Percentiles rank a stretch among this genome's conserved stretches.
phyloP scores from a whole-genome alignment of 495 filamentous ascomycete genomes.

The Halenospora varia region DNA sequence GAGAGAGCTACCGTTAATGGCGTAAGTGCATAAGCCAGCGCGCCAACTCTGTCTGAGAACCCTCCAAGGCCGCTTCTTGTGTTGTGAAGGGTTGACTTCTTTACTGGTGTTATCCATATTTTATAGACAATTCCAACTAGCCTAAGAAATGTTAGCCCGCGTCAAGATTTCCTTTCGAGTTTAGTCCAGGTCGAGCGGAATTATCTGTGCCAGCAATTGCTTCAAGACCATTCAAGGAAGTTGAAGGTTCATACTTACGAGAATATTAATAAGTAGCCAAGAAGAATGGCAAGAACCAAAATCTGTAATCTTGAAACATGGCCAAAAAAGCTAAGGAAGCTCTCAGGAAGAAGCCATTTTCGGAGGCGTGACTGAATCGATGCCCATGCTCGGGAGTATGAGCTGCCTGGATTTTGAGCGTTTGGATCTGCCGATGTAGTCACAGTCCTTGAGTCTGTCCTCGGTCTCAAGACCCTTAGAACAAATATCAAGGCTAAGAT shows the following conservation, averaged over 20 bases:
- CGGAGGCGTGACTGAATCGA: slow-evolving; percentile 1
- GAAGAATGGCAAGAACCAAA: slow-evolving; percentile 44
- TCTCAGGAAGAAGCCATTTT: slow-evolving; percentile 17
- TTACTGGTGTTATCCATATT: slow-evolving; percentile 57
- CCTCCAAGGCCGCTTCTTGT: slow-evolving; percentile 55
- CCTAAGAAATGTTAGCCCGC: slow-evolving; percentile 10
- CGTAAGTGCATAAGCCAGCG: slow-evolving; percentile 62
- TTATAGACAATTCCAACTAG: slow-evolving; percentile 55
- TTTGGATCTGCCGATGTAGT: neutral
- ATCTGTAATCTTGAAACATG: slow-evolving; percentile 41
- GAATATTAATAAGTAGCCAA: slow-evolving; percentile 54
- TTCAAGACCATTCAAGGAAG: too few relatives aligned
- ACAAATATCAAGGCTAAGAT: slow-evolving; percentile 28
- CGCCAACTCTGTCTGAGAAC: slow-evolving; percentile 59
- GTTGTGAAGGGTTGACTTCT: slow-evolving; percentile 42
- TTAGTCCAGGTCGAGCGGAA: too few relatives aligned
- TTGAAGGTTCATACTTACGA: too few relatives aligned
- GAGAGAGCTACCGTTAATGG: slow-evolving; percentile 57
- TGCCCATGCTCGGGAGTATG: neutral
- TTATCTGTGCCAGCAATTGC: too few relatives aligned
- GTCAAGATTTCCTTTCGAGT: neutral
- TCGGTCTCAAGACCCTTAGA: neutral
- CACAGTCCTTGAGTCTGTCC: neutral
- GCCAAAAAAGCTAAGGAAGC: slow-evolving; percentile 12
- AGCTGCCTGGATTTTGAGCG: neutral